Conservation (phyloP, 208 protist genomes). For the Tritrichomonas foetus region DNA sequence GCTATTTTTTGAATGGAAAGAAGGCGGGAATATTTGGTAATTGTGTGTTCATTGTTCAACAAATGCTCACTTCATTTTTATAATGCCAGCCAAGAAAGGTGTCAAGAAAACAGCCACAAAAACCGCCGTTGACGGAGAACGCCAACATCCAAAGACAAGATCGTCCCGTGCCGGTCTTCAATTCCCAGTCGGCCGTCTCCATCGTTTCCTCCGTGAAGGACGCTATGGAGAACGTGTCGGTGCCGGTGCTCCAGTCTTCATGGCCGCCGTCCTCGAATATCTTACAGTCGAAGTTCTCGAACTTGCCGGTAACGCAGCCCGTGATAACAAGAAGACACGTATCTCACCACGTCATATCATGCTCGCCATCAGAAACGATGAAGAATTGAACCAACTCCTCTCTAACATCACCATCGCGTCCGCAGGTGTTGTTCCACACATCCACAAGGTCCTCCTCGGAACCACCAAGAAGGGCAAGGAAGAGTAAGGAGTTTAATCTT, state of each 20-base stretch:
- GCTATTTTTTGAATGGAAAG: not conserved
- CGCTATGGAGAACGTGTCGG: slow-evolving; percentile 73
- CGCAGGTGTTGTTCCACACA: slow-evolving; percentile 86
- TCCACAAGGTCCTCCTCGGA: slow-evolving; percentile 74
- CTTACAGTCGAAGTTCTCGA: slow-evolving; percentile 82
- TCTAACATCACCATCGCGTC: slow-evolving; percentile 74
- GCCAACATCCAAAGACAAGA: slow-evolving; percentile 39
- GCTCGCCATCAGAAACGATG: slow-evolving; percentile 81
- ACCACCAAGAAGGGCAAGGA: slow-evolving; percentile 59
- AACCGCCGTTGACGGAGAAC: slow-evolving; percentile 30
- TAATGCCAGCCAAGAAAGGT: slow-evolving; percentile 40
- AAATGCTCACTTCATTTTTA: not conserved
- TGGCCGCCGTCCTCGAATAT: slow-evolving; percentile 97
- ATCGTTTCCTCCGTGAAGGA: slow-evolving; percentile 39
- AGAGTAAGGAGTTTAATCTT: not conserved
- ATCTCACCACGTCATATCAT: slow-evolving; percentile 84
- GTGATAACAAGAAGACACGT: slow-evolving; percentile 77
- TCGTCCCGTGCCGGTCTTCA: slow-evolving; percentile 43
- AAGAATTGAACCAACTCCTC: slow-evolving; percentile 85
- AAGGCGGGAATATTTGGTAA: not conserved
- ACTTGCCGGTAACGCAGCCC: slow-evolving; percentile 77
- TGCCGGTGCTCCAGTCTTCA: slow-evolving; percentile 92
- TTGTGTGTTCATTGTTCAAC: no score
- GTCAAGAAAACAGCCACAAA: slow-evolving; percentile 37
- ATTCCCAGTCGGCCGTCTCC: slow-evolving; percentile 44